Evolutionary conservation across 1,284 basidiomycete genomes (phyloP).

Genomic region (Apiotrichum siamense): DNA sequence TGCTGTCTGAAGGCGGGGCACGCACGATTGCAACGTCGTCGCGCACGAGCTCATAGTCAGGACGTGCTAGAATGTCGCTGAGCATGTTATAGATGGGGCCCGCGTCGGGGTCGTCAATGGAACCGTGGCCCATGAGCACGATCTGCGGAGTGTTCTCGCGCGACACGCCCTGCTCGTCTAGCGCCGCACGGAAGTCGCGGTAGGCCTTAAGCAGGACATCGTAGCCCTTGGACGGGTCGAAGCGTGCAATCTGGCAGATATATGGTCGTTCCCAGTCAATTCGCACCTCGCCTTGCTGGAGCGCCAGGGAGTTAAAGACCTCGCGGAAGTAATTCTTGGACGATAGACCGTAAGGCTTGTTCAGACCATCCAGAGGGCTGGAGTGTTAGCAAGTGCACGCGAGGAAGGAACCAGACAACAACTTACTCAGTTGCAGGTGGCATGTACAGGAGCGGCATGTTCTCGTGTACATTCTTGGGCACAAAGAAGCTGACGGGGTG

Average conservation of each 20-base stretch:
- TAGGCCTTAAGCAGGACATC: slow-evolving; percentile 59
- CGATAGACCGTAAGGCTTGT: slow-evolving; percentile 54
- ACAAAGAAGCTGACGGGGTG: slow-evolving; percentile 89
- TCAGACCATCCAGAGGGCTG: slow-evolving; percentile 74
- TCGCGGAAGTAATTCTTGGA: slow-evolving; percentile 37
- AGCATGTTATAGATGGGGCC: slow-evolving; percentile 72
- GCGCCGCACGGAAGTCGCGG: slow-evolving; percentile 62
- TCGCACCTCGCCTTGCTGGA: slow-evolving; percentile 49
- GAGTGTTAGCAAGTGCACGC: background rate
- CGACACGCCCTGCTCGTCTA: slow-evolving; percentile 44
- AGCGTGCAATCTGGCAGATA: slow-evolving; percentile 75
- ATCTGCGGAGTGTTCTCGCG: slow-evolving; percentile 58
- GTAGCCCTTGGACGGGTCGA: slow-evolving; percentile 64
- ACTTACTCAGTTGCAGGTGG: slow-evolving; percentile 41
- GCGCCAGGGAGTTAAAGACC: slow-evolving; percentile 33
- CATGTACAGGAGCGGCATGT: slow-evolving; percentile 44
- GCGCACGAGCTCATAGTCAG: slow-evolving; percentile 30
- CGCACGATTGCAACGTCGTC: slow-evolving; percentile 41
- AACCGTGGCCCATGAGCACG: slow-evolving; percentile 77
- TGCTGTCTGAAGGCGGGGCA: slow-evolving; percentile 38
- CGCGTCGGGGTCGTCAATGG: slow-evolving; percentile 55
- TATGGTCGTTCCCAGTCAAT: slow-evolving; percentile 74
- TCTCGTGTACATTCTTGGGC: slow-evolving; percentile 65
- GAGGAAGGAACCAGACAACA: background rate
- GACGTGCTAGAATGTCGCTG: slow-evolving; percentile 50